These are phyloP conservation scores for Cladosporium sp. DNA, from an alignment of 2,329 filamentous ascomycete genomes.

Conservation along the genomic window DNA sequence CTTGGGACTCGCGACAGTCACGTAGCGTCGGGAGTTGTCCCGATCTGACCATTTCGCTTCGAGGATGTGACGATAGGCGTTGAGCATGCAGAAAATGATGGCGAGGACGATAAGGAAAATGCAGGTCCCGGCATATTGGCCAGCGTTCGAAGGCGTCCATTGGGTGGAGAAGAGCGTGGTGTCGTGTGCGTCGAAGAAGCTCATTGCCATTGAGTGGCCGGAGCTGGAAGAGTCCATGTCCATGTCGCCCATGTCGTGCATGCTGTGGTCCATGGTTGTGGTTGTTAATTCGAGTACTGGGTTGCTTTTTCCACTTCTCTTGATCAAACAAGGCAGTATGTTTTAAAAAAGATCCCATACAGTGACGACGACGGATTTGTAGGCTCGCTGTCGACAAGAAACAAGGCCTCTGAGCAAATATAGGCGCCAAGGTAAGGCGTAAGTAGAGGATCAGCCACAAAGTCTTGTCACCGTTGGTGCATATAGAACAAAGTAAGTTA, in stretches of 20 bases:
- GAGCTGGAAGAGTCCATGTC: background rate
- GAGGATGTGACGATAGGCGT: constrained; percentile 63
- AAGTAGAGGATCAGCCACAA: too few relatives aligned
- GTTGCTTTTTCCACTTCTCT: background rate
- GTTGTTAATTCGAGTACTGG: too few relatives aligned
- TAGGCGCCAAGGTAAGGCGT: too few relatives aligned
- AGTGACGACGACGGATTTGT: too few relatives aligned
- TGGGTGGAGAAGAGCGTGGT: constrained; percentile 61
- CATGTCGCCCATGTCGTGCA: background rate
- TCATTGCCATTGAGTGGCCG: constrained; percentile 34
- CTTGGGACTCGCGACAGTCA: constrained; percentile 61
- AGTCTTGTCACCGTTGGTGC: too few relatives aligned
- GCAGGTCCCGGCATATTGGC: constrained; percentile 80
- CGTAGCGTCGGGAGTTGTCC: constrained; percentile 70
- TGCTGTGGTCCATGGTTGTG: constrained; percentile 2
- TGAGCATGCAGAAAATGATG: constrained; percentile 61
- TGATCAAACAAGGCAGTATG: too few relatives aligned
- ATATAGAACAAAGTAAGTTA: too few relatives aligned
- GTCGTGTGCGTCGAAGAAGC: constrained; percentile 59
- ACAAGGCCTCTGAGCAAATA: too few relatives aligned
- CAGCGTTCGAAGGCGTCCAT: constrained; percentile 69
- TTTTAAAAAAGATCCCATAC: too few relatives aligned
- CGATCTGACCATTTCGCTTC: constrained; percentile 65
- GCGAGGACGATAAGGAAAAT: constrained; percentile 82
- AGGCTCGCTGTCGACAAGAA: too few relatives aligned